phyloP scores from a whole-genome alignment of 2,329 filamentous ascomycete genomes.

The Cryphonectria radicalis region DNA sequence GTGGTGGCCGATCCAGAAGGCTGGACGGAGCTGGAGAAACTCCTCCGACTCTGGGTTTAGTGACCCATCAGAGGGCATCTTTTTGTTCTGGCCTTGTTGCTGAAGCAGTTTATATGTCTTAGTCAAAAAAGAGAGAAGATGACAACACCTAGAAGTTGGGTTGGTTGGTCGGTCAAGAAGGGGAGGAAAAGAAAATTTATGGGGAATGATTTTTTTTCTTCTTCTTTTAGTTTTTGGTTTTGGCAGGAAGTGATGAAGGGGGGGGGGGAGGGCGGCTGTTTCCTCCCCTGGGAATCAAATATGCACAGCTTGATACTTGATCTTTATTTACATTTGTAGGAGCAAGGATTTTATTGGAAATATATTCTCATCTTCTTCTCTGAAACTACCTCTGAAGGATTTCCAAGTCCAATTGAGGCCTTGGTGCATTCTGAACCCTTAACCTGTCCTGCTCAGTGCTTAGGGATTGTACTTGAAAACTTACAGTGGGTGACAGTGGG shows the following conservation, averaged over 20 bases:
- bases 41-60: constrained; percentile 38
- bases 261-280: neutral
- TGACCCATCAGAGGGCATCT: constrained; percentile 13
- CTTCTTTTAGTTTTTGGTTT: neutral
- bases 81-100: neutral
- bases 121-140: neutral
- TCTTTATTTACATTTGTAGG: neutral
- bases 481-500: neutral
- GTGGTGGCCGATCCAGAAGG: constrained; percentile 75
- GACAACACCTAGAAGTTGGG: neutral
- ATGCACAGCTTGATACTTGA: neutral
- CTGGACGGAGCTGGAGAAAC: constrained; percentile 41
- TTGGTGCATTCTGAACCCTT: neutral
- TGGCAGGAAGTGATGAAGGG: neutral
- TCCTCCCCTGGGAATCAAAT: neutral
- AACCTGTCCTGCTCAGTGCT: too few relatives aligned
- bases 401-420: neutral
- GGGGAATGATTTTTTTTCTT: neutral
- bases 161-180: neutral
- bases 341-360: too few relatives aligned
- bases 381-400: too few relatives aligned
- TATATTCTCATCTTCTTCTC: too few relatives aligned
- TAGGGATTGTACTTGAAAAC: neutral
- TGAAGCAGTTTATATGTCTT: neutral
- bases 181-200: constrained; percentile 5